These are phyloP conservation scores for Drechslerella stenobrocha DNA, from an alignment of 2,329 filamentous ascomycete species.

Conservation along the genomic window DNA sequence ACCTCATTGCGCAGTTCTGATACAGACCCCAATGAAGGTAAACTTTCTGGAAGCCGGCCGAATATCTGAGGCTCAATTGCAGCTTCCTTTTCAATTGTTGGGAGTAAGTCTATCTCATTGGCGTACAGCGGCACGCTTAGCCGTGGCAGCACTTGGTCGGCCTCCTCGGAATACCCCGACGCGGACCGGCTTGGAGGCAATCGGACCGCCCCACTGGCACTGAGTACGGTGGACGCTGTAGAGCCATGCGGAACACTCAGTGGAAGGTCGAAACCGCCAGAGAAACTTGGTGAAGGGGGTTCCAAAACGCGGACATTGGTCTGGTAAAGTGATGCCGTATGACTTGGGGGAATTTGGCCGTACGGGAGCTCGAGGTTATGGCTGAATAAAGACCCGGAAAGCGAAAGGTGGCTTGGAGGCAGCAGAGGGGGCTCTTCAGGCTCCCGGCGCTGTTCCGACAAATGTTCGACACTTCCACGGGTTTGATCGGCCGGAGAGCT, in stretches of 20 bases:
- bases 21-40: not conserved
- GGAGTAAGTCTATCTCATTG: too few relatives aligned
- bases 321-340: not conserved
- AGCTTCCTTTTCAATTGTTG: too few relatives aligned
- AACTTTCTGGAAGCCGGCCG: not conserved
- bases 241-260: not conserved
- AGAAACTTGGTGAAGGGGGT: not conserved
- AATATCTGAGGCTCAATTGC: too few relatives aligned
- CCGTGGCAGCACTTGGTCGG: conserved; percentile 9
- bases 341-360: conserved; percentile 19
- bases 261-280: not conserved
- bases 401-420: not conserved
- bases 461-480: too few relatives aligned
- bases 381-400: not conserved
- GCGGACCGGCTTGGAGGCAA: conserved; percentile 26
- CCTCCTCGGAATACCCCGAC: conserved; percentile 8
- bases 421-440: not conserved
- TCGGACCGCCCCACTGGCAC: conserved; percentile 3
- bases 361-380: too few relatives aligned
- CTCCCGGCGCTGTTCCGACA: not conserved
- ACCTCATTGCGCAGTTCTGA: not conserved
- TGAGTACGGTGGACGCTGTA: not conserved
- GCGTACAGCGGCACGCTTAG: too few relatives aligned
- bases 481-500: not conserved
- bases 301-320: not conserved